phyloP scores from a whole-genome alignment of 1,139 yeast genomes.

The Kodamaea fungicola region DNA sequence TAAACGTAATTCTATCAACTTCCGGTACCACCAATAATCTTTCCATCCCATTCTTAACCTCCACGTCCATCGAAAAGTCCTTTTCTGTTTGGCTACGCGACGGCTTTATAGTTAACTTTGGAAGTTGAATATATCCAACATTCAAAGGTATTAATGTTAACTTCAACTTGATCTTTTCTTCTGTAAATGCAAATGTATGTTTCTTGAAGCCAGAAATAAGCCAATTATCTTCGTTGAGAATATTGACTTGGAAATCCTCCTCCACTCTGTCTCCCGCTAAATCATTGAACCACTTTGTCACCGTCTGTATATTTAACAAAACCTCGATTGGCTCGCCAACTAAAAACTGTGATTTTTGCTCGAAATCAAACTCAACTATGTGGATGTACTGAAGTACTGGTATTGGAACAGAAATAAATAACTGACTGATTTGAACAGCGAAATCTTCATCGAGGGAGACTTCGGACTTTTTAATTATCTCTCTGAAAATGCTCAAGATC shows the following conservation, averaged over 20 bases:
- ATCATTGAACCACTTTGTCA: conserved; percentile 39
- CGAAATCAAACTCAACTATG: conserved; percentile 42
- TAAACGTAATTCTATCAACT: conserved; percentile 55
- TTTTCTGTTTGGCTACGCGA: conserved; percentile 13
- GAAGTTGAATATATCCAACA: conserved; percentile 70
- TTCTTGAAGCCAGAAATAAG: conserved; percentile 61
- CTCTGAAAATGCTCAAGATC: conserved; percentile 13
- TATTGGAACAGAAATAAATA: conserved; percentile 49
- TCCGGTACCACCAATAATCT: conserved; percentile 73
- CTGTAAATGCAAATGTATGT: conserved; percentile 40
- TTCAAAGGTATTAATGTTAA: conserved; percentile 67
- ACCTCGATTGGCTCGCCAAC: conserved; percentile 64
- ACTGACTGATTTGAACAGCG: conserved; percentile 11
- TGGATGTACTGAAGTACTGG: conserved; percentile 53
- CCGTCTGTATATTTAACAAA: conserved; percentile 42
- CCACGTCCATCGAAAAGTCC: conserved; percentile 54
- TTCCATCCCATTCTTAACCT: conserved; percentile 65
- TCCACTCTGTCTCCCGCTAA: conserved; percentile 1
- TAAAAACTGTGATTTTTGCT: conserved; percentile 38
- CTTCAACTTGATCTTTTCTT: conserved; percentile 19
- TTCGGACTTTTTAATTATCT: neutral
- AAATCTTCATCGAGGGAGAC: conserved; percentile 7
- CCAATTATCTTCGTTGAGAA: conserved; percentile 55
- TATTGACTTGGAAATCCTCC: conserved; percentile 24
- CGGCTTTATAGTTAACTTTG: conserved; percentile 28